A percentile compares a stretch with the other conserved stretches of the same genome.
phyloP scores from a whole-genome alignment of 2,329 filamentous ascomycete genomes.

The Arthroderma sp. region DNA sequence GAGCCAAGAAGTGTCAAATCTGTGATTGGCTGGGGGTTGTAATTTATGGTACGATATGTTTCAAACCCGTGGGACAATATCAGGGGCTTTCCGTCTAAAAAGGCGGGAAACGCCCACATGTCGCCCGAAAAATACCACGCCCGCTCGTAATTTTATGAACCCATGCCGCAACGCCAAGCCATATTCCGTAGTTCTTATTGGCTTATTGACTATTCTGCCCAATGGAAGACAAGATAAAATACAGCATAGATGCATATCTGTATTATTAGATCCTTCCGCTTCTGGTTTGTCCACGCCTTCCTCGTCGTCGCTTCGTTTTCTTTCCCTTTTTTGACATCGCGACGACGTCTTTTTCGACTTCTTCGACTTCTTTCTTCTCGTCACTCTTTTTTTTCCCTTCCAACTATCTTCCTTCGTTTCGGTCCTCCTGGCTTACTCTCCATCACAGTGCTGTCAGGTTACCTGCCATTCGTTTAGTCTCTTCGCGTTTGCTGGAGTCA shows the following conservation, averaged over 20 bases:
- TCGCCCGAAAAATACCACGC: too few relatives aligned
- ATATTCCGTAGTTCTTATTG: too few relatives aligned
- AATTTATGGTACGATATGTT: too few relatives aligned
- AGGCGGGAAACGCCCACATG: too few relatives aligned
- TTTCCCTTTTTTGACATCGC: constrained; percentile 9
- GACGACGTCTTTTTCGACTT: constrained; percentile 2
- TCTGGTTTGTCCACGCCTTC: constrained; percentile 6
- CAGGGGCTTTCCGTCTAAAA: too few relatives aligned
- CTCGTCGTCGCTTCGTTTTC: constrained; percentile 9
- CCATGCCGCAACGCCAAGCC: too few relatives aligned
- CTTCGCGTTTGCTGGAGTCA: background rate
- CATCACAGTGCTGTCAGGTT: background rate
- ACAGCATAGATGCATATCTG: constrained; percentile 3
- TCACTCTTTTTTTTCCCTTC: constrained; percentile 6
- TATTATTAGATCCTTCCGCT: background rate
- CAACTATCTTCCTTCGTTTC: constrained; percentile 2
- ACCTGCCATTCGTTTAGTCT: background rate
- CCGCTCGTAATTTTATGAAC: too few relatives aligned
- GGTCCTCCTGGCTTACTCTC: constrained; percentile 12
- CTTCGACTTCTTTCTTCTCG: constrained; percentile 2
- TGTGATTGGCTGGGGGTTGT: too few relatives aligned
- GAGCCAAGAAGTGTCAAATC: too few relatives aligned
- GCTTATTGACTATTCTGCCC: too few relatives aligned
- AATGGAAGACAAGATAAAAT: too few relatives aligned
- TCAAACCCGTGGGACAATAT: too few relatives aligned